phyloP scores from a whole-genome alignment of 2,329 filamentous ascomycete genomes.

The Boeremia lycopersici region DNA sequence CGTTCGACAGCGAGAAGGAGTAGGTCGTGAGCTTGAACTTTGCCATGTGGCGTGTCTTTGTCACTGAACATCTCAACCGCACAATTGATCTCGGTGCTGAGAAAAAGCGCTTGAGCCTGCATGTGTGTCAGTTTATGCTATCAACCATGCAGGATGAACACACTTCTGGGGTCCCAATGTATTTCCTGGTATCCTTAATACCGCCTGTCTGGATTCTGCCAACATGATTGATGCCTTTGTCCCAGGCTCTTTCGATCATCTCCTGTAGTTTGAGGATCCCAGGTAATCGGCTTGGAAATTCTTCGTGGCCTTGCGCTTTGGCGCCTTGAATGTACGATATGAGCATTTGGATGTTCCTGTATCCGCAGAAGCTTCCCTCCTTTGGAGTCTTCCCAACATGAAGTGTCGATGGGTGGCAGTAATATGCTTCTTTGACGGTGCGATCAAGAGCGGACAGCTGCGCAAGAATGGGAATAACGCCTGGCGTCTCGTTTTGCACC shows the following conservation, averaged over 20 bases:
- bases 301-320: conserved; percentile 61
- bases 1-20: conserved; percentile 72
- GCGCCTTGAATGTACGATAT: conserved; percentile 75
- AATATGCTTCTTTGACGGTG: conserved; percentile 71
- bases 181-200: conserved; percentile 87
- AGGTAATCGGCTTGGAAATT: conserved; percentile 68
- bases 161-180: conserved; percentile 92
- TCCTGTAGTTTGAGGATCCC: conserved; percentile 84
- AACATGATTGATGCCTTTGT: conserved; percentile 76
- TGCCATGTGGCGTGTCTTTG: conserved; percentile 49
- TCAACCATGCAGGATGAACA: conserved; percentile 1
- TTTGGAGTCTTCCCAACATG: conserved; percentile 79
- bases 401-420: conserved; percentile 76
- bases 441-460: conserved; percentile 63
- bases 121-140: conserved; percentile 16
- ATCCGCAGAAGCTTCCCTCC: conserved; percentile 95
- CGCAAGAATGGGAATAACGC: conserved; percentile 53
- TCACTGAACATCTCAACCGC: conserved; percentile 60
- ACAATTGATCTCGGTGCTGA: conserved; percentile 66
- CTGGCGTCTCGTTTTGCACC: conserved; percentile 54
- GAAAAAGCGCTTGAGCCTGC: conserved; percentile 79
- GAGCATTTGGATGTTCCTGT: conserved; percentile 93
- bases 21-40: conserved; percentile 56
- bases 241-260: conserved; percentile 86
- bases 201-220: conserved; percentile 84